Percentiles rank a stretch among this genome's conserved stretches.
phyloP scores from a whole-genome alignment of 768 basidiomycete genomes.

The Cystofilobasidium bisporidii region DNA sequence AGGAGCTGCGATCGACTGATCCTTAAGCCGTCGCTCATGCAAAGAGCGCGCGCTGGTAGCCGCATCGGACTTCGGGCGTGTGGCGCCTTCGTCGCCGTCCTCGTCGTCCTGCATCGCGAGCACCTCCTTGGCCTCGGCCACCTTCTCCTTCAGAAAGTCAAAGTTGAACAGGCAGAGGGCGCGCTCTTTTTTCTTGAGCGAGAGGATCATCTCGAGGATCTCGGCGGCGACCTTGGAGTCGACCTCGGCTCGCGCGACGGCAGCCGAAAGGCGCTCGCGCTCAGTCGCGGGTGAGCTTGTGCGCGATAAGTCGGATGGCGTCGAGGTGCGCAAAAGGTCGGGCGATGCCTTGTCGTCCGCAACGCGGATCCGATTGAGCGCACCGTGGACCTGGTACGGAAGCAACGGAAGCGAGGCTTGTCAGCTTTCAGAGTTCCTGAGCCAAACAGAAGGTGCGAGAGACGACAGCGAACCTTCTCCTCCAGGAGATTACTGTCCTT shows the following conservation, averaged over 20 bases:
- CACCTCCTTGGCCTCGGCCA: constrained; percentile 71
- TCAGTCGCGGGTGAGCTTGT: constrained; percentile 44
- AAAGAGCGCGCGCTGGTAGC: no score
- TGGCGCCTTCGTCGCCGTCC: constrained; percentile 46
- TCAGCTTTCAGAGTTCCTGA: no score
- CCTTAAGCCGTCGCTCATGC: background rate
- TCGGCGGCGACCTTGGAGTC: constrained; percentile 49
- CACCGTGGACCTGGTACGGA: constrained; percentile 4
- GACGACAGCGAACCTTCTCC: constrained; percentile 12
- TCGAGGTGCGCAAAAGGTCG: background rate
- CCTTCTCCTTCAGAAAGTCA: constrained; percentile 65
- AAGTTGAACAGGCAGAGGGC: constrained; percentile 84
- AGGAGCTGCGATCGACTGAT: constrained; percentile 1
- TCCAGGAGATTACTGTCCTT: constrained; percentile 39
- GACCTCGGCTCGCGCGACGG: constrained; percentile 55
- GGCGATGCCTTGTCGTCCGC: background rate
- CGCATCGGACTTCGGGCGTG: background rate
- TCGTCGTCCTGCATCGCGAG: constrained; percentile 45
- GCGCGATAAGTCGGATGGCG: background rate
- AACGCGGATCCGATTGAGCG: background rate
- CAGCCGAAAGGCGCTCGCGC: constrained; percentile 60
- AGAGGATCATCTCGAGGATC: constrained; percentile 71
- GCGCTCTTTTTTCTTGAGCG: constrained; percentile 74
- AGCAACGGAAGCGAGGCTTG: background rate
- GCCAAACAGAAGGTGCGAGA: no score